These are phyloP conservation scores for Verticillium zaregamsianum DNA, from an alignment of 2,329 filamentous ascomycete genomes.

Conservation along the genomic window DNA sequence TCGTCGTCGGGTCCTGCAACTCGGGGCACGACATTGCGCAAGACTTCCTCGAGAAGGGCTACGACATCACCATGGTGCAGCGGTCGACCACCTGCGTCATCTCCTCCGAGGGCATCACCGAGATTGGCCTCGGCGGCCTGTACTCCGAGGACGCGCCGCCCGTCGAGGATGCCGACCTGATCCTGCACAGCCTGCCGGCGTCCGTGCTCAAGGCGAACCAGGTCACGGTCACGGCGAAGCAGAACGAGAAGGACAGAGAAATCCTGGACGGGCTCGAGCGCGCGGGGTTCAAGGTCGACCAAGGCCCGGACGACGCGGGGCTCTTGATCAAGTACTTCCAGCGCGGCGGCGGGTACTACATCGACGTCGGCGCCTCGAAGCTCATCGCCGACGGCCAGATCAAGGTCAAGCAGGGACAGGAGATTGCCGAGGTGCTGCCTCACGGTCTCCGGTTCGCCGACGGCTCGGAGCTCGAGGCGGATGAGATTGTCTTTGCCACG, in stretches of 20 bases:
- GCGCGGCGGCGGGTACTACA: conserved; percentile 25
- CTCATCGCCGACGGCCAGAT: conserved; percentile 26
- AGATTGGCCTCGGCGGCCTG: conserved; percentile 48
- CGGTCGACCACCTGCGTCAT: conserved; percentile 63
- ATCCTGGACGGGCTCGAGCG: conserved; percentile 40
- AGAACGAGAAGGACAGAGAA: conserved; percentile 32
- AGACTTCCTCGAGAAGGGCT: conserved; percentile 63
- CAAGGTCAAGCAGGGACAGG: conserved; percentile 43
- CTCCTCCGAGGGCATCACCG: conserved; percentile 46
- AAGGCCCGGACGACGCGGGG: conserved; percentile 42
- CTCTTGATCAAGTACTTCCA: conserved; percentile 39
- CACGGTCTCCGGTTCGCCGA: conserved; percentile 39
- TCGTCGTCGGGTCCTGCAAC: conserved; percentile 67
- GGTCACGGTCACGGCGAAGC: conserved; percentile 31
- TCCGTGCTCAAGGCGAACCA: conserved; percentile 59
- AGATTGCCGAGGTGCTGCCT: conserved; percentile 47
- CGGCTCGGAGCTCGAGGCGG: conserved; percentile 25
- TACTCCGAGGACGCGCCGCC: conserved; percentile 52
- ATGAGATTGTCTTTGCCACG: conserved; percentile 41
- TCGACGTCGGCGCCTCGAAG: conserved; percentile 19
- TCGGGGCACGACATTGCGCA: conserved; percentile 67
- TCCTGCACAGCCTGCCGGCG: conserved; percentile 52
- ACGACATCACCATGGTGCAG: conserved; percentile 67
- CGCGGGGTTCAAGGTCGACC: conserved; percentile 59
- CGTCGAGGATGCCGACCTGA: conserved; percentile 62